Percentiles rank a stretch among this genome's conserved stretches.
These are phyloP conservation scores for Mimosa bimucronata DNA, from an alignment of 306 rosid species.

Conservation along the genomic window DNA sequence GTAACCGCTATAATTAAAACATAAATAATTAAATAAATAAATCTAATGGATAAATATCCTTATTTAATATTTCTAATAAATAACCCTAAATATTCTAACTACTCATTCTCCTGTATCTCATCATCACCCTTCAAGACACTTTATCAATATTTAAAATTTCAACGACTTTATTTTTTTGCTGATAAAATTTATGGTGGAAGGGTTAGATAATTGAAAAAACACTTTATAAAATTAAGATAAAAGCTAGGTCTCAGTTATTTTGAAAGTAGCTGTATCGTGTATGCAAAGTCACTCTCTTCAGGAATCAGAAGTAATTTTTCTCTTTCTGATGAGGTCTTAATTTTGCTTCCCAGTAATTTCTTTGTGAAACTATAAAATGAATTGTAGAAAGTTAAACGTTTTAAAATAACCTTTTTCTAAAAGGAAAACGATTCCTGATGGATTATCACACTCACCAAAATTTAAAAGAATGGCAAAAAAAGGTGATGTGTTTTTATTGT, in stretches of 20 bases:
- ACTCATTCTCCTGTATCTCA: too few relatives aligned
- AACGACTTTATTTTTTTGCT: too few relatives aligned
- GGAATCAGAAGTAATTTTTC: not conserved
- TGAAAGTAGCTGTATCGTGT: not conserved
- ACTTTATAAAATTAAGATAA: not conserved
- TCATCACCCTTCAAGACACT: too few relatives aligned
- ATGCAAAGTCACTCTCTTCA: not conserved
- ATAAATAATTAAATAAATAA: too few relatives aligned
- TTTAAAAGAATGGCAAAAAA: not conserved
- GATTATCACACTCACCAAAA: not conserved
- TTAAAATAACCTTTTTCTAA: not conserved
- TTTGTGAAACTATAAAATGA: not conserved
- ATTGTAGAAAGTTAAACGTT: not conserved
- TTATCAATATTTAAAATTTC: too few relatives aligned
- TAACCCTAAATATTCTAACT: too few relatives aligned
- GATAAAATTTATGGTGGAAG: too few relatives aligned
- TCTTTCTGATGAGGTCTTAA: not conserved
- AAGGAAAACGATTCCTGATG: not conserved
- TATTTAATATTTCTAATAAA: too few relatives aligned
- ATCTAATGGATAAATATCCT: too few relatives aligned
- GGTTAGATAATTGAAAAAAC: too few relatives aligned
- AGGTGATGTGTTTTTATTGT: not conserved
- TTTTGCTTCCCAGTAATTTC: not conserved
- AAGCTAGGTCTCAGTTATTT: not conserved
- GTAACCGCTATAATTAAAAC: too few relatives aligned